Base-by-base conservation (phyloP, 139 green algal genomes). In the Zygnema cylindricum region DNA sequence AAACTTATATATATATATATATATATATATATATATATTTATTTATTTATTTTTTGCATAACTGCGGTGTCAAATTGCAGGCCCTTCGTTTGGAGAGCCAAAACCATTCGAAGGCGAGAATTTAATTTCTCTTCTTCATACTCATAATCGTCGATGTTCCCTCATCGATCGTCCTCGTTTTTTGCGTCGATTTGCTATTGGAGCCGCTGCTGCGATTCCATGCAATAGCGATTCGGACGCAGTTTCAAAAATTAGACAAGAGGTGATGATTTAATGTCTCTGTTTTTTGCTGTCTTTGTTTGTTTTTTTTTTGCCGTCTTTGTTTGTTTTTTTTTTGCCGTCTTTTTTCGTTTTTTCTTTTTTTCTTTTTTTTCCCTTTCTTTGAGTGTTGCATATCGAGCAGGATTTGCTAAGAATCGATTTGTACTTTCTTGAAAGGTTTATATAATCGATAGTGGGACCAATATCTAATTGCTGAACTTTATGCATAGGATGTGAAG, bases 51-150 rank as follows among this genome's bases (percentile, higher is more conserved):
- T 39, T 30, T 73, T 30, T 73, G 30, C 57, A 73, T 30, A 39
- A 30, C 30, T 30, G n/a, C n/a, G n/a, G n/a, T n/a, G n/a, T 7
- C 39, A 16, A 25, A 16, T 41, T 57, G 75, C 42, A 89, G 83
- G 83, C 11, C 86, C 86, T 11, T 91, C 82, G 23, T 91, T 91
- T 77, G 86, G 86, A 32, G 82, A 91, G 83, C 42, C 25, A 43
- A 89, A 43, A 21, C 33, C 21, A n/a, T 21, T 11, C 3, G 30
- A n/a, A 32, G 85, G 85, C 1, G 85, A 63, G 85, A 90, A 69
- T 22, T 3, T 90, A 32, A 22, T 89, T 7, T 11, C 43, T 33
- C n/a, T 88, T 1, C 85, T 90, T 30, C 38, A 78, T 7, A 2
- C 43, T 16, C 40, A 85, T 23, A 39, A 73, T 1, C 55, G 55